Base-by-base conservation (phyloP, 2,329 filamentous ascomycete species). In the Venturia aucupariae region DNA sequence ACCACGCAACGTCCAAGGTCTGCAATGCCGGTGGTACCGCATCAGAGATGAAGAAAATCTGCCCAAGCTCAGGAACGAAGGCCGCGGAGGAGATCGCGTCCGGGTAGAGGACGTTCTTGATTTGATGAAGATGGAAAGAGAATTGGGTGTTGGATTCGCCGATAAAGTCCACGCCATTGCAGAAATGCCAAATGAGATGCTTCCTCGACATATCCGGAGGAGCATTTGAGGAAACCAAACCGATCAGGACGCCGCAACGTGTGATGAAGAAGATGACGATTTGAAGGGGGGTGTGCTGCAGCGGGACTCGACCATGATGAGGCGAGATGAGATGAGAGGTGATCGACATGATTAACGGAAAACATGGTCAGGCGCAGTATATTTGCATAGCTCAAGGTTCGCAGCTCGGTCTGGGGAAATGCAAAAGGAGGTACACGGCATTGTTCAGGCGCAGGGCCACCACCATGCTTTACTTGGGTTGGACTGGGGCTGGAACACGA, bases 21-120 rank as follows among this genome's bases (percentile, higher is more conserved):
- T 65, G 2, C 64, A 65, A 39, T 65, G 64, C 38, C 55, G 64
- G 55, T 62, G 39, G 38, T 65, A 65, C 48, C 64, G 64, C n/a
- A 55, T 65, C 8, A 6, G 60, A 35, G 44, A 61, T 13, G 64
- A 62, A 27, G 64, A 51, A n/a, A 48, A 46, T 17, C 13, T 65
- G 27, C 30, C 41, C 11, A 39, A 39, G 32, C 24, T 62, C 30
- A 38, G 64, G 19, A 30, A 48, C 17, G 59, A 48, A 17, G 46
- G 51, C 19, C n/a, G 46, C 2, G 62, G 46, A n/a, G 41, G 41
- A 7, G 35, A 60, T 24, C 38, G 41, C 10, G n/a, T 32, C 19
- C 41, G 35, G 6, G 59, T 60, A 6, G 41, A 60, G 13, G 59
- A 60, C 8, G 59, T 60, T n/a, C 59, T 60, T n/a, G 35, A 41